Evolutionary conservation across 2,329 filamentous ascomycete species (phyloP).

Genomic region (Gnomoniopsis sp.): DNA sequence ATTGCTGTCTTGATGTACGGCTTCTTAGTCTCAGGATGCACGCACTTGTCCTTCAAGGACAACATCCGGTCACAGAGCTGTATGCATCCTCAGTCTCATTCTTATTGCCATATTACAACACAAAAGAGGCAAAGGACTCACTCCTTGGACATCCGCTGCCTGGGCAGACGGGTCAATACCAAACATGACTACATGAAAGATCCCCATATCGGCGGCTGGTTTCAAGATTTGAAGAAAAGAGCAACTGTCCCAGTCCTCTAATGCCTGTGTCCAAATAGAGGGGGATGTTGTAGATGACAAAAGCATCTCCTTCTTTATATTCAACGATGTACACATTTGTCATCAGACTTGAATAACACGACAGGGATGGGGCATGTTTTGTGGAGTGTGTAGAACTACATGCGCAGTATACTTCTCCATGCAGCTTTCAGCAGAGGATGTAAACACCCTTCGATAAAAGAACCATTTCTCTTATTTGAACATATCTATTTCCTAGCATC

Average conservation of each 20-base stretch:
- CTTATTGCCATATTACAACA: not conserved
- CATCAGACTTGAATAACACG: too few relatives aligned
- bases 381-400: too few relatives aligned
- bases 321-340: too few relatives aligned
- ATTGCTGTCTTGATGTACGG: constrained; percentile 57
- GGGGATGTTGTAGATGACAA: too few relatives aligned
- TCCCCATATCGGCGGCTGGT: constrained; percentile 44
- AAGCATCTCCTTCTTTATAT: too few relatives aligned
- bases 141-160: constrained; percentile 51
- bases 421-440: too few relatives aligned
- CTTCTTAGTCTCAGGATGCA: constrained; percentile 56
- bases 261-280: too few relatives aligned
- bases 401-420: too few relatives aligned
- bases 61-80: constrained; percentile 36
- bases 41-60: constrained; percentile 53
- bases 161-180: constrained; percentile 55
- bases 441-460: not conserved
- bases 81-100: not conserved
- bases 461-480: too few relatives aligned
- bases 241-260: constrained; percentile 20
- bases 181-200: constrained; percentile 68
- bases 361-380: too few relatives aligned
- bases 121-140: constrained; percentile 30
- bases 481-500: too few relatives aligned
- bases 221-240: not conserved